Evolutionary conservation across 352 stramenopile species (phyloP), one percentile per base, ranked within the genome.

Genomic region (Phytophthora fragariae): DNA sequence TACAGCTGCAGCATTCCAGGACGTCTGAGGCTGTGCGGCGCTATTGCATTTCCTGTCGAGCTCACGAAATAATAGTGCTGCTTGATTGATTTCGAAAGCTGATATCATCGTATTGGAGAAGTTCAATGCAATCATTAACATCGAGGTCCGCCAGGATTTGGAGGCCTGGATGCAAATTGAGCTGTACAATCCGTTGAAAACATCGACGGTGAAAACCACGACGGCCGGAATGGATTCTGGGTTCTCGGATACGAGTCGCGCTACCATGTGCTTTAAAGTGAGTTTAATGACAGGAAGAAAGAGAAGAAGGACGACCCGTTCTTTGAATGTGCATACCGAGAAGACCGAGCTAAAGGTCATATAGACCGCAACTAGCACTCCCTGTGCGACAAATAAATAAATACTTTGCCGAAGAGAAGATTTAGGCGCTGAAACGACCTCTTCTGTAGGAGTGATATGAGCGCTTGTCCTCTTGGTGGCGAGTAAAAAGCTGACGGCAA

Each of bases 131-230:
- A 53, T 53, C 46, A 53, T 53, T 24, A 53, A 5, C 15, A 53
- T 5, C 19, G 46, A 53, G 14, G 9, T 24, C 7, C 46, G 3
- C 46, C 46, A 53, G 19, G 46, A 53, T 7, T 24, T 24, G 15
- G 46, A n/a, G 6, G 19, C 6, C 46, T 53, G 46, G 15, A 53
- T 53, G 17, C 61, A 60, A 15, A 53, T 44, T 11, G 61, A 50
- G 2, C 3, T 17, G 49, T 46, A 68, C 15, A 68, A 46, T 3
- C 61, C 61, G 27, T 68, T 68, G 19, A 33, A 68, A 47, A 60
- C n/a, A 19, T 68, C 61, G 9, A 68, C 49, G 50, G 52, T 27
- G 21, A 68, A 60, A n/a, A 59, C 61, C 7, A 68, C 61, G 4
- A 60, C 50, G 12, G 49, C 61, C 10, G 61, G 61, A 29, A 68